A percentile compares a stretch with the other conserved stretches of the same genome.
Evolutionary conservation across 2,329 filamentous ascomycete genomes (phyloP).

Genomic region (Sporothrix globosa): DNA sequence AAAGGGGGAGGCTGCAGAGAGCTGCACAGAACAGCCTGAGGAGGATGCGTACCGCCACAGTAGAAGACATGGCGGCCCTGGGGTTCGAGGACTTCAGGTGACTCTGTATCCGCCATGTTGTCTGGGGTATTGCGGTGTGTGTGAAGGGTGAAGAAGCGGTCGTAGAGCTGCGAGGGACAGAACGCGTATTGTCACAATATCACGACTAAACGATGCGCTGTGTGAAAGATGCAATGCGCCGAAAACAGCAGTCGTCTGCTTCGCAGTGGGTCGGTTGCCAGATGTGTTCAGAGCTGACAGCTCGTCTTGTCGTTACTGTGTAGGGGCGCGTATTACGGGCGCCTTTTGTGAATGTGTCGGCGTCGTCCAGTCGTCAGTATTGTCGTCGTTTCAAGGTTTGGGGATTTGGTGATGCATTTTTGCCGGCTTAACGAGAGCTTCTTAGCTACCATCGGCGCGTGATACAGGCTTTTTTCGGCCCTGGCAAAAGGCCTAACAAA

Average conservation of each 20-base stretch:
- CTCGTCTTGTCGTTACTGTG: not conserved
- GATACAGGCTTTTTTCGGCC: slow-evolving; percentile 16
- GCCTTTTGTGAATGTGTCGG: not conserved
- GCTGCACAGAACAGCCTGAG: no score
- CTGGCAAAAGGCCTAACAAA: slow-evolving; percentile 7
- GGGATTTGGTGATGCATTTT: slow-evolving; percentile 5
- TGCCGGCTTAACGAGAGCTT: slow-evolving; percentile 1
- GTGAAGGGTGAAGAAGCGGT: not conserved
- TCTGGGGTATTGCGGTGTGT: not conserved
- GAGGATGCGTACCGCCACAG: slow-evolving; percentile 58
- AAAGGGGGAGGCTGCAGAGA: no score
- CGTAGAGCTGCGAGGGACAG: not conserved
- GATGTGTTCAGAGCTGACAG: not conserved
- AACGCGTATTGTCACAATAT: not conserved
- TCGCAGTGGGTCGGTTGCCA: not conserved
- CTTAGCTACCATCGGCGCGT: slow-evolving; percentile 20
- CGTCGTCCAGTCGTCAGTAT: not conserved
- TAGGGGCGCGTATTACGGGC: not conserved
- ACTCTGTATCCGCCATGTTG: slow-evolving; percentile 59
- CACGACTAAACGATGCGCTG: not conserved
- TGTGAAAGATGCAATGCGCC: not conserved
- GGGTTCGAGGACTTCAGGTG: slow-evolving; percentile 52
- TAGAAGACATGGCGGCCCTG: slow-evolving; percentile 59
- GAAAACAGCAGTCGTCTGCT: not conserved
- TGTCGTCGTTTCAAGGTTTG: not conserved